A percentile compares a stretch with the other conserved stretches of the same genome.
These are phyloP conservation scores for Penicillium sclerotiorum DNA, from an alignment of 2,329 filamentous ascomycete genomes.

Conservation along the genomic window DNA sequence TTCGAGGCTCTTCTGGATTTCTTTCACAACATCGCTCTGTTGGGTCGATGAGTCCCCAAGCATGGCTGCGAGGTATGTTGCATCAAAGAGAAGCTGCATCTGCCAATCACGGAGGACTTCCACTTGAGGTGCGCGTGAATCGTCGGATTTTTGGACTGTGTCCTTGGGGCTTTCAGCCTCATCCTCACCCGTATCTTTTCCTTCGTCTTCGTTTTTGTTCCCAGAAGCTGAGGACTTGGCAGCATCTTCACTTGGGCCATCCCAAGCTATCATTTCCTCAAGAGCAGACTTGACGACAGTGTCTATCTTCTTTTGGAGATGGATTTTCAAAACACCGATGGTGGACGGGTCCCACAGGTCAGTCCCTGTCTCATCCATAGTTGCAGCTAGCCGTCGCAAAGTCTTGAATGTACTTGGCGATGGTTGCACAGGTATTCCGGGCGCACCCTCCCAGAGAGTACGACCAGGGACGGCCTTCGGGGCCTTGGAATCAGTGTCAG, in stretches of 20 bases:
- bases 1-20: conserved; percentile 51
- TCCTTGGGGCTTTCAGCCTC: too few species aligned
- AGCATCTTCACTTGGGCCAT: background rate
- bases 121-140: background rate
- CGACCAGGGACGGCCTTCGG: conserved; percentile 60
- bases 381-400: conserved; percentile 63
- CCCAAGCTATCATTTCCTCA: conserved; percentile 21
- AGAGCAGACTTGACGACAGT: conserved; percentile 23
- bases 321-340: conserved; percentile 63
- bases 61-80: conserved; percentile 35
- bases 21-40: conserved; percentile 53
- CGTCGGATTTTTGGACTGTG: background rate
- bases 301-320: conserved; percentile 55
- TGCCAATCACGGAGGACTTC: conserved; percentile 34
- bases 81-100: conserved; percentile 43
- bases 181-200: background rate
- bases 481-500: conserved; percentile 32
- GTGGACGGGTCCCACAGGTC: conserved; percentile 81
- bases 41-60: conserved; percentile 33
- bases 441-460: conserved; percentile 78
- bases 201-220: conserved; percentile 2
- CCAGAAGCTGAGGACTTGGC: background rate
- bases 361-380: conserved; percentile 70
- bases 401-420: conserved; percentile 75
- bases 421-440: conserved; percentile 74